These are phyloP conservation scores for Globisporangium viniferum DNA, from an alignment of 352 stramenopile genomes.

Conservation along the genomic window DNA sequence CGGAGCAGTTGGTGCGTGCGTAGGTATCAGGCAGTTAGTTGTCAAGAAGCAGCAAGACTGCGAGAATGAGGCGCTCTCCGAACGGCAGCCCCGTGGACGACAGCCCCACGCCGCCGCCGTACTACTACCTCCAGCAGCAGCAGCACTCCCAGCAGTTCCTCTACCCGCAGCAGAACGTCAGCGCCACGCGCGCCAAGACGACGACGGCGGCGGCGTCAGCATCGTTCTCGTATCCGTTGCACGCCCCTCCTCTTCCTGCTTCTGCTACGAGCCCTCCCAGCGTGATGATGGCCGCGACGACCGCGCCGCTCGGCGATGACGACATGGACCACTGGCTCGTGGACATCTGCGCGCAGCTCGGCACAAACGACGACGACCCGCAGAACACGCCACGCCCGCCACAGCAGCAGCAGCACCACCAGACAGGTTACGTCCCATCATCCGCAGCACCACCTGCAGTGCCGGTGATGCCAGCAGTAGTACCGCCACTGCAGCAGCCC, in stretches of 20 bases:
- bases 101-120: not conserved
- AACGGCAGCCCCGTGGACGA: not conserved
- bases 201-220: not conserved
- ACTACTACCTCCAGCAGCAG: not conserved
- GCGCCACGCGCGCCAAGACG: no score
- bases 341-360: conserved; percentile 16
- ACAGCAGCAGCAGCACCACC: not conserved
- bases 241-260: not conserved
- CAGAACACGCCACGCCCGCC: not conserved
- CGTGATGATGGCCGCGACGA: not conserved
- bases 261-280: not conserved
- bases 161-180: not conserved
- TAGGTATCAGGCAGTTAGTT: no score
- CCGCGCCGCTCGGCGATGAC: conserved; percentile 3
- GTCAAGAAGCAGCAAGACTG: no score
- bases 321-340: conserved; percentile 20
- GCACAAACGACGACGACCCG: conserved; percentile 4
- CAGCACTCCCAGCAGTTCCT: not conserved
- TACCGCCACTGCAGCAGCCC: not conserved
- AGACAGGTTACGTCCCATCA: not conserved
- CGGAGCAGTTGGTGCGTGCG: no score
- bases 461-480: not conserved
- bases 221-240: not conserved
- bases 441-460: not conserved
- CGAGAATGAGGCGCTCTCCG: not conserved